phyloP scores from a whole-genome alignment of 768 basidiomycete species.

The Lentinula sp. region DNA sequence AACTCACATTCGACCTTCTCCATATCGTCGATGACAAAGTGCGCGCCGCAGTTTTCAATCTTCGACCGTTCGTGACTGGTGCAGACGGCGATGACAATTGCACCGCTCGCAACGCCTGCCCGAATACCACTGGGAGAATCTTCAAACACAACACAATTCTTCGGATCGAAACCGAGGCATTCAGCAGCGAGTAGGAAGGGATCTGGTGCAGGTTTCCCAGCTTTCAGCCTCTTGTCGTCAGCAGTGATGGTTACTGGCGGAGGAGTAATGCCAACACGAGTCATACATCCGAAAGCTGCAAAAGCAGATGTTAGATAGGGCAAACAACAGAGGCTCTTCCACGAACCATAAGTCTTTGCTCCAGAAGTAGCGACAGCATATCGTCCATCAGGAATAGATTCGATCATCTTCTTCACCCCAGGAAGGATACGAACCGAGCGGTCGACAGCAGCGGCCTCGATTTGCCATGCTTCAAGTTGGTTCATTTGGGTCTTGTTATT shows the following conservation, averaged over 20 bases:
- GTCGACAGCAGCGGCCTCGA: constrained; percentile 50
- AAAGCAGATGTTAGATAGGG: background rate
- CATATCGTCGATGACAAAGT: constrained; percentile 51
- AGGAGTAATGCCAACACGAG: constrained; percentile 61
- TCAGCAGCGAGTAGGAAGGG: constrained; percentile 59
- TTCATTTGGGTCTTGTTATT: constrained; percentile 1
- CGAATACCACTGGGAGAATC: constrained; percentile 76
- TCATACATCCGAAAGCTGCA: constrained; percentile 58
- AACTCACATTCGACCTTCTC: constrained; percentile 37
- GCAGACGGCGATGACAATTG: constrained; percentile 69
- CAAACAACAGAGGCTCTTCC: background rate
- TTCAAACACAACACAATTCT: constrained; percentile 69
- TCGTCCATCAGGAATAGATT: constrained; percentile 52
- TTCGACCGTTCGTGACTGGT: constrained; percentile 59
- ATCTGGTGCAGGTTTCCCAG: constrained; percentile 57
- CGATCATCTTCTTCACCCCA: constrained; percentile 58
- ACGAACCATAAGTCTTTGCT: constrained; percentile 60
- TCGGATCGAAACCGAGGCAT: constrained; percentile 48
- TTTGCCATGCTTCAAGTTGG: constrained; percentile 42
- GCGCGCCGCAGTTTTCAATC: constrained; percentile 50
- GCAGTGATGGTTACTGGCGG: constrained; percentile 69
- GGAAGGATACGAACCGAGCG: constrained; percentile 67
- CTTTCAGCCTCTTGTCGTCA: constrained; percentile 66
- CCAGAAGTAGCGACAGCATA: constrained; percentile 76
- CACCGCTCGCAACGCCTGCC: constrained; percentile 68